Evolutionary conservation across 129 eudicot genomes (phyloP).

Genomic region (Solidago caesia): DNA sequence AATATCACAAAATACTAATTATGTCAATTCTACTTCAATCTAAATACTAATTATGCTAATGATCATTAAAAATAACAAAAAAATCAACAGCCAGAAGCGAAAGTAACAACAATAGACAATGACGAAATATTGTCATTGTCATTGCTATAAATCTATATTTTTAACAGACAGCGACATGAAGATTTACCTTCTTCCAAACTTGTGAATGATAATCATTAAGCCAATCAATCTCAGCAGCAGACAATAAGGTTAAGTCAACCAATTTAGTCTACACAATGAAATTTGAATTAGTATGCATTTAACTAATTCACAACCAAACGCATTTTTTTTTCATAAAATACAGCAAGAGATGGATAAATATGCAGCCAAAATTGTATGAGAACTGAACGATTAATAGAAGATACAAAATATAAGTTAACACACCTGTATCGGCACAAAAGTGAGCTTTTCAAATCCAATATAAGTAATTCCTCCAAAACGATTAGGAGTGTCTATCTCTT

Average conservation of each 20-base stretch:
- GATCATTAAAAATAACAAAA: background rate
- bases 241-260: slow-evolving; percentile 63
- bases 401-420: slow-evolving; percentile 5
- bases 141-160: background rate
- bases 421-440: slow-evolving; percentile 97
- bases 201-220: slow-evolving; percentile 84
- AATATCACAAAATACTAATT: too few species aligned
- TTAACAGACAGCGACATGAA: slow-evolving; percentile 10
- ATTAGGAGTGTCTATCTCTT: slow-evolving; percentile 73
- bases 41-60: background rate
- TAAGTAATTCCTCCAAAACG: slow-evolving; percentile 80
- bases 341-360: slow-evolving; percentile 2
- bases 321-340: background rate
- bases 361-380: background rate
- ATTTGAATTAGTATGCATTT: slow-evolving; percentile 9
- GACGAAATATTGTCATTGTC: background rate
- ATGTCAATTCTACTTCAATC: background rate
- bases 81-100: too few species aligned
- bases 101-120: background rate
- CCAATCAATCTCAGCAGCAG: slow-evolving; percentile 76
- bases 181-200: slow-evolving; percentile 90
- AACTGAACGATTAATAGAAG: background rate
- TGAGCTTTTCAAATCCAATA: slow-evolving; percentile 90
- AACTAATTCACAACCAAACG: background rate
- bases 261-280: slow-evolving; percentile 57